Evolutionary conservation across 2,329 filamentous ascomycete species (phyloP).

Genomic region (Alternaria burnsii): DNA sequence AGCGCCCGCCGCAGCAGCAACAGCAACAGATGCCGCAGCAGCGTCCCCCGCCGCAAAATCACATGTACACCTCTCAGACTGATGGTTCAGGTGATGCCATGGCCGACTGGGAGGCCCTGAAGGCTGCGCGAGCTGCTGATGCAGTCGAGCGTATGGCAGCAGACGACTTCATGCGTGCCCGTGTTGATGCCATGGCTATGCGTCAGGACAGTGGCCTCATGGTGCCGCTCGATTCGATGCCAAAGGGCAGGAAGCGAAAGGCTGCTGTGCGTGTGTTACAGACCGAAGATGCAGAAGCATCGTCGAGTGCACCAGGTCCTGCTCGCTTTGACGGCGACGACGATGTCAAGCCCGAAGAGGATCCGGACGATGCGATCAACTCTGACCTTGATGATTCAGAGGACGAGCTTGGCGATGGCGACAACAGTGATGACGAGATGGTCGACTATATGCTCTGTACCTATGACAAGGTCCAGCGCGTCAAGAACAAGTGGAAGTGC

Average conservation of each 20-base stretch:
- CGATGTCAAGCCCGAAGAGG: conserved; percentile 61
- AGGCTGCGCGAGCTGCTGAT: conserved; percentile 66
- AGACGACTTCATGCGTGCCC: conserved; percentile 73
- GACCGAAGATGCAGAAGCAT: conserved; percentile 61
- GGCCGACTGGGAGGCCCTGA: conserved; percentile 65
- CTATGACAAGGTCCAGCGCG: conserved; percentile 98
- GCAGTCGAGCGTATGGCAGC: conserved; percentile 62
- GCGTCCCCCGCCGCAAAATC: conserved; percentile 34
- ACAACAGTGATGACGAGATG: conserved; percentile 84
- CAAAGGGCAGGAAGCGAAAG: conserved; percentile 53
- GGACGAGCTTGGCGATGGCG: conserved; percentile 80
- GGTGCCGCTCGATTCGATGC: conserved; percentile 71
- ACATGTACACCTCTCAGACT: conserved; percentile 67
- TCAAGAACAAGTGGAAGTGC: conserved; percentile 99
- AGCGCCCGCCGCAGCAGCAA: conserved; percentile 39
- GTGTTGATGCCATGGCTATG: conserved; percentile 71
- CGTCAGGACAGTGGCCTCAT: conserved; percentile 80
- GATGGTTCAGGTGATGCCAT: conserved; percentile 76
- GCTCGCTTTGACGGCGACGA: conserved; percentile 65
- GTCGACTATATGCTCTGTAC: conserved; percentile 97
- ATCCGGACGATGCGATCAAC: conserved; percentile 95
- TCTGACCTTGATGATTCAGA: conserved; percentile 96
- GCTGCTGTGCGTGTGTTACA: conserved; percentile 54
- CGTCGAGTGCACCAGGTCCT: conserved; percentile 38
- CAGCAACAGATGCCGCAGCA: conserved; percentile 41